Evolutionary conservation across 768 basidiomycete genomes (phyloP).

Genomic region (Pholiota conissans): DNA sequence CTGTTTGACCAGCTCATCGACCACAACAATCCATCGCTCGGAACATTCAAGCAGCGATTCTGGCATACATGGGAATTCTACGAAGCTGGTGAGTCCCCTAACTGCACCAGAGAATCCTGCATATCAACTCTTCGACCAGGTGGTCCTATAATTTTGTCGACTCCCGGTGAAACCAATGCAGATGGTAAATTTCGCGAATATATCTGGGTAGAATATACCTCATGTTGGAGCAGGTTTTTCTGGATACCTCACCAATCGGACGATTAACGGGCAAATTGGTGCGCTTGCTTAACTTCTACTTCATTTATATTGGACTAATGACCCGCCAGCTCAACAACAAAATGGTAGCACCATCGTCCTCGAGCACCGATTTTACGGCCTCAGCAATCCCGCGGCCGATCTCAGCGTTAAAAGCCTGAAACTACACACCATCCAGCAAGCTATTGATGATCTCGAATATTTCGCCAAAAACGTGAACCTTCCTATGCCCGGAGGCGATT

Average conservation of each 20-base stretch:
- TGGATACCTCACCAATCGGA: conserved; percentile 63
- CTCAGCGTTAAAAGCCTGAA: conserved; percentile 57
- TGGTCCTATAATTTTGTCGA: conserved; percentile 63
- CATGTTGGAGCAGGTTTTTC: conserved; percentile 33
- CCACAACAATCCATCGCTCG: conserved; percentile 54
- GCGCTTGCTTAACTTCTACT: not conserved
- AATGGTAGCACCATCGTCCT: conserved; percentile 62
- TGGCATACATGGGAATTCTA: conserved; percentile 74
- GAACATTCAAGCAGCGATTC: conserved; percentile 78
- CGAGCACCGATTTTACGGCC: conserved; percentile 76
- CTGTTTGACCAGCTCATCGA: conserved; percentile 60
- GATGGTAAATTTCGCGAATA: conserved; percentile 32
- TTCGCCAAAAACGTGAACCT: conserved; percentile 67
- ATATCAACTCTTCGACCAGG: conserved; percentile 25
- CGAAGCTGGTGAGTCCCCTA: conserved; percentile 37
- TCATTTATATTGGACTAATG: not conserved
- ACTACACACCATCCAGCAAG: conserved; percentile 70
- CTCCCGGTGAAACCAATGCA: conserved; percentile 67
- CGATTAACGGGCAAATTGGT: conserved; percentile 62
- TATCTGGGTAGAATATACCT: not conserved
- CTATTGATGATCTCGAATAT: conserved; percentile 70
- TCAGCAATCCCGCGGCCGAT: conserved; percentile 69
- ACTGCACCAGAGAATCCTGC: not conserved
- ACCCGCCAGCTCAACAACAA: conserved; percentile 52
- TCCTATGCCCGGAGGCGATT: conserved; percentile 65